These are phyloP conservation scores for Pseudohalonectria lignicola DNA, from an alignment of 2,329 filamentous ascomycete species.

Conservation along the genomic window DNA sequence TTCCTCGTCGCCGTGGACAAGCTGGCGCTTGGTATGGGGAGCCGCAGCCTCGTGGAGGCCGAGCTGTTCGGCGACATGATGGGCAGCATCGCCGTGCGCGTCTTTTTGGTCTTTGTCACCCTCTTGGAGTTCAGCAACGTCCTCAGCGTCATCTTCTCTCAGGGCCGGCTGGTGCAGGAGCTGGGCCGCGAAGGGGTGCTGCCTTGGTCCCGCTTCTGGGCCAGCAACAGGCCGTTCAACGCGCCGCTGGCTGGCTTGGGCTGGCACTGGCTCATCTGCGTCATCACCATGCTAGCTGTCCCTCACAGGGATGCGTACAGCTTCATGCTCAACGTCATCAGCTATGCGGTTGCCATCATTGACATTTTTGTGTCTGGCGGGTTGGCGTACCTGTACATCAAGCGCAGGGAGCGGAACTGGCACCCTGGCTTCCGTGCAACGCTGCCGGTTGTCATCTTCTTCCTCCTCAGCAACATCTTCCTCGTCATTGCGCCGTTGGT, in stretches of 20 bases:
- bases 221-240: conserved; percentile 53
- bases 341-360: conserved; percentile 50
- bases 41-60: conserved; percentile 41
- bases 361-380: conserved; percentile 43
- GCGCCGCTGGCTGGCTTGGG: conserved; percentile 50
- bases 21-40: conserved; percentile 37
- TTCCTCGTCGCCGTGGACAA: conserved; percentile 51
- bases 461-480: conserved; percentile 49
- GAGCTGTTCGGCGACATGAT: conserved; percentile 46
- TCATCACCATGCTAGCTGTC: conserved; percentile 55
- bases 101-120: conserved; percentile 54
- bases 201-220: conserved; percentile 51
- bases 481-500: conserved; percentile 49
- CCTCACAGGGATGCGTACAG: conserved; percentile 58
- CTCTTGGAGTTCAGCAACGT: conserved; percentile 59
- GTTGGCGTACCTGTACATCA: conserved; percentile 41
- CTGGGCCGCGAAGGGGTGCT: conserved; percentile 56
- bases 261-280: conserved; percentile 52
- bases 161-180: conserved; percentile 55
- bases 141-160: conserved; percentile 56
- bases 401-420: conserved; percentile 37
- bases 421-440: conserved; percentile 42
- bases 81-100: conserved; percentile 41
- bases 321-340: conserved; percentile 52
- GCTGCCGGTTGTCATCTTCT: conserved; percentile 44